Base-by-base conservation (phyloP, 2,329 filamentous ascomycete species). In the Cladosporium sp. region DNA sequence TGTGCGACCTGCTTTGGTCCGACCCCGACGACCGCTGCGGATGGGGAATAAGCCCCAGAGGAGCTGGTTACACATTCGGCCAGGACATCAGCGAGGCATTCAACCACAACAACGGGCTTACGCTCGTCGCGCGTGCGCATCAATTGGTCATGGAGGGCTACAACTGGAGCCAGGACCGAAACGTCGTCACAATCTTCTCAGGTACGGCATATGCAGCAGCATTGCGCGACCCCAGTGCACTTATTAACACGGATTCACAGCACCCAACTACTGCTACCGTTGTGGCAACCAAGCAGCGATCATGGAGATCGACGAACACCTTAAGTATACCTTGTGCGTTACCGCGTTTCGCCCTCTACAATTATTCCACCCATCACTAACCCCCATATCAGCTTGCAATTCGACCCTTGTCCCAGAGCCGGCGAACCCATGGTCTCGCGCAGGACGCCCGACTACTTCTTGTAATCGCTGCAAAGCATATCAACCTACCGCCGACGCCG, bases 251-350 rank as follows among this genome's bases (percentile, higher is more conserved):
- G 10, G 5, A n/a, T 40, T 31, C n/a, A 46, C 67, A 84, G 82
- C 82, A 71, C 82, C 82, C 46, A 84, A 85, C 72, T 99, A 99
- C 85, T 99, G 94, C 84, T 98, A 99, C 85, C 88, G 95, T 79
- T 99, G 95, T 78, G 95, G 95, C 77, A 99, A 99, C 81, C 95
- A 98, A 81, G 95, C 95, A 65, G 95, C 95, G n/a, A 98, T 99
- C 79, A 99, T 99, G 95, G 95, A 98, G 82, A 99, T 99, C 80
- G 95, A 98, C 72, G 95, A 99, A 82, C 93, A 98, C 80, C 83
- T 99, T 78, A 98, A 99, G 85, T 99, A 98, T 82, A 98, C 95
- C 76, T 98, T 99, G 94, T 97, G 86, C 80, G 93, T 89, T 35
- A 35, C 55, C 14, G 37, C 40, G 40, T 3, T n/a, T 35, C 44